Evolutionary conservation across 2,329 filamentous ascomycete genomes (phyloP).

Genomic region (Aspergillus fijiensis): DNA sequence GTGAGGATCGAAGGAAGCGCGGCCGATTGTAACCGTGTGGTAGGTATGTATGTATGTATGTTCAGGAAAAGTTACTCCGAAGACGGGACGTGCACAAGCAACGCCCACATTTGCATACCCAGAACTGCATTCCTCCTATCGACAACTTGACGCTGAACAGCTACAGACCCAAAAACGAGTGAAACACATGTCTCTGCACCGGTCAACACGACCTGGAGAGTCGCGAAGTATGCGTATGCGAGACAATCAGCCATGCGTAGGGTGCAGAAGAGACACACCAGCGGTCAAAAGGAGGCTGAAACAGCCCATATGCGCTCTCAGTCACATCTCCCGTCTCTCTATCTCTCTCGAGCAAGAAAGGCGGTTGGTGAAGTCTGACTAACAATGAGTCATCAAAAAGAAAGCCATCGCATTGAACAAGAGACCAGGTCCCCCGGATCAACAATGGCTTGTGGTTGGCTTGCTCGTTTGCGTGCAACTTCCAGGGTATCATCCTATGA

Average conservation of each 20-base stretch:
- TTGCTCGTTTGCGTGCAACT: not conserved
- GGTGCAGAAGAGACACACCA: not conserved
- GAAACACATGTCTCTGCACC: not conserved
- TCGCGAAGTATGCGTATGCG: no score
- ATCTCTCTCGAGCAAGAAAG: not conserved
- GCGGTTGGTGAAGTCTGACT: not conserved
- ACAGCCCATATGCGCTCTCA: conserved; percentile 14
- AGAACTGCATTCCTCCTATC: no score
- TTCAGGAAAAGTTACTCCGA: not conserved
- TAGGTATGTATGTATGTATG: not conserved
- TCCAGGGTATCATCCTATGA: not conserved
- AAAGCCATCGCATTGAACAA: not conserved
- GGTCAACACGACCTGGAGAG: no score
- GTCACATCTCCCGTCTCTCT: conserved; percentile 9
- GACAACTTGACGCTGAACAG: not conserved
- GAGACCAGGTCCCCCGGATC: not conserved
- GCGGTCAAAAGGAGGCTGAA: conserved; percentile 12
- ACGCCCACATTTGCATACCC: not conserved
- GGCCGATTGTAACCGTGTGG: conserved; percentile 3
- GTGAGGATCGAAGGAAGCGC: not conserved
- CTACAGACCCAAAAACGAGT: not conserved
- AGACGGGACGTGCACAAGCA: not conserved
- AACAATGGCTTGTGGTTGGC: not conserved
- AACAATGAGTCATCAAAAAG: not conserved
- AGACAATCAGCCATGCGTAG: not conserved